Evolutionary conservation across 768 basidiomycete genomes (phyloP).

Genomic region (Phanerochaete sordida): DNA sequence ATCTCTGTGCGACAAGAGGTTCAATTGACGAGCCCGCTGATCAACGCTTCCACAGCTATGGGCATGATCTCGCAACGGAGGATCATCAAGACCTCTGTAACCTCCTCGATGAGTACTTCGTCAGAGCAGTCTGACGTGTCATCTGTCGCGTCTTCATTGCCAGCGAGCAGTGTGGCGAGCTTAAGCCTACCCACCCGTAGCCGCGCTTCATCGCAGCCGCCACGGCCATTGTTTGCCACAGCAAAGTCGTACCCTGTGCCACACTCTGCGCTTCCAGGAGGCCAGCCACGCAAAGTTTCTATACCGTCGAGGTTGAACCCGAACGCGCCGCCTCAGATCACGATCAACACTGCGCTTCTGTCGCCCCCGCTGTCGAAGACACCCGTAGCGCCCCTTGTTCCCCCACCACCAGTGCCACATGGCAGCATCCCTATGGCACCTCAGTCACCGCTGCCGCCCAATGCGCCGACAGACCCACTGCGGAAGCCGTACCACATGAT

Average conservation of each 20-base stretch:
- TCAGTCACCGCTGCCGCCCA: slow-evolving; percentile 71
- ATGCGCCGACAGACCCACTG: slow-evolving; percentile 66
- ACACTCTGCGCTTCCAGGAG: slow-evolving; percentile 38
- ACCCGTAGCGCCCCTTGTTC: slow-evolving; percentile 36
- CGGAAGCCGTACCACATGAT: slow-evolving; percentile 92
- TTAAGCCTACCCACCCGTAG: slow-evolving; percentile 41
- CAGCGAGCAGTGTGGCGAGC: slow-evolving; percentile 34
- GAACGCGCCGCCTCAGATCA: slow-evolving; percentile 41
- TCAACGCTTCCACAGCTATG: slow-evolving; percentile 56
- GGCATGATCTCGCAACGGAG: slow-evolving; percentile 71
- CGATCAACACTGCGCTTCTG: slow-evolving; percentile 49
- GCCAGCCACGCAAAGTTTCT: slow-evolving; percentile 55
- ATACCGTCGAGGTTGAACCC: slow-evolving; percentile 55
- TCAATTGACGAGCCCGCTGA: slow-evolving; percentile 31
- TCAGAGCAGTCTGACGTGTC: slow-evolving; percentile 35
- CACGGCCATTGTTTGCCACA: slow-evolving; percentile 56
- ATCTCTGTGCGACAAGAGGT: slow-evolving; percentile 30
- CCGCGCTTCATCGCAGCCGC: slow-evolving; percentile 77
- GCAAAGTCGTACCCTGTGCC: slow-evolving; percentile 48
- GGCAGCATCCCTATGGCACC: slow-evolving; percentile 70
- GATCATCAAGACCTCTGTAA: slow-evolving; percentile 60
- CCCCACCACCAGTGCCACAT: slow-evolving; percentile 45
- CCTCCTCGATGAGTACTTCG: slow-evolving; percentile 38
- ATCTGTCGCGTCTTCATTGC: slow-evolving; percentile 36
- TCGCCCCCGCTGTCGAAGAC: slow-evolving; percentile 34